Base-by-base conservation (phyloP, 129 eudicot species). In the Saussurea involucrata region DNA sequence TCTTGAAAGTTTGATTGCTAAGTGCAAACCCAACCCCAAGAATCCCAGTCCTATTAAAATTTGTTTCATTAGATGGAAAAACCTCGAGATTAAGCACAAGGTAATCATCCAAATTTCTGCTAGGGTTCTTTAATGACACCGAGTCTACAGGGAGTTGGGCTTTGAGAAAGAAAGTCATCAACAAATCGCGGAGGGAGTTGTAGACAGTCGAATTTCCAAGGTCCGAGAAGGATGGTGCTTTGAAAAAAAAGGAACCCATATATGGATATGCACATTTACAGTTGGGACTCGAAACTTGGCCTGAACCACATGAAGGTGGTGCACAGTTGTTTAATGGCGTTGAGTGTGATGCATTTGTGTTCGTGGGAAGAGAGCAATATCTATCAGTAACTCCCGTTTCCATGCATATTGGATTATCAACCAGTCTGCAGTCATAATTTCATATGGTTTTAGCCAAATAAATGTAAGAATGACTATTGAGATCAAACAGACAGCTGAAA, bases 251-350 rank as follows among this genome's bases (percentile, higher is more conserved):
- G 60, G 28, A 69, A 31, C 95, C 95, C 11, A 68, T 75, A 71
- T 89, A 89, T 65, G 92, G 92, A 82, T 82, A 72, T 22, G 84
- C 84, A 63, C 91, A 87, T 66, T 49, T 31, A 83, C 95, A 89
- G 7, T 70, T 85, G 24, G 89, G 87, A 78, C 89, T 85, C 34
- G 76, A 61, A 49, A 76, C 12, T 89, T 76, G 77, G 37, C 68
- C 66, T 27, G 84, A 67, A 24, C 61, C 76, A 74, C 95, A 89
- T 17, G 77, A 15, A 37, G 68, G 20, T 24, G 83, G 83, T 2
- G 5, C 8, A 73, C 95, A 86, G 22, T 89, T 71, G 4, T 34
- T 65, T 57, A 15, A 33, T n/a, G 81, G 84, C 13, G 83, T 81
- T 63, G 89, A 79, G 72, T 84, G 84, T 24, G 81, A 57, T 1